A percentile compares a stretch with the other conserved stretches of the same genome.
Evolutionary conservation across 1,139 yeast species (phyloP).

Genomic region (Arxiozyma bovina): DNA sequence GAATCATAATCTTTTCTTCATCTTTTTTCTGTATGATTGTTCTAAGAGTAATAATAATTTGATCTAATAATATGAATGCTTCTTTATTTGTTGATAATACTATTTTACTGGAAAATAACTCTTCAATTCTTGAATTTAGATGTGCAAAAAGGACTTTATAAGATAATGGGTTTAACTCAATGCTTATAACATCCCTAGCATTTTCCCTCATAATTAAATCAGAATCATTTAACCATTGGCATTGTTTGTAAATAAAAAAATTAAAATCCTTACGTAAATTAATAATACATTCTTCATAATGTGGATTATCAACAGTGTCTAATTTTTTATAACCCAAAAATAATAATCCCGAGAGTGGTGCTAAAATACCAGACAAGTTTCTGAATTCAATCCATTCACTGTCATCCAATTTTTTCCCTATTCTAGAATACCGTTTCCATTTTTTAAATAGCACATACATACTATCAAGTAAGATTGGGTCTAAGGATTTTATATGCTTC

Average conservation of each 20-base stretch:
- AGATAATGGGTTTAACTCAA: slow-evolving; percentile 38
- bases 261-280: slow-evolving; percentile 42
- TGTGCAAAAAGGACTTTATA: slow-evolving; percentile 34
- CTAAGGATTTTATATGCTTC: slow-evolving; percentile 46
- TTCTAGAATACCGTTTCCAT: slow-evolving; percentile 37
- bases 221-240: slow-evolving; percentile 39
- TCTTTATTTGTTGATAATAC: slow-evolving; percentile 19
- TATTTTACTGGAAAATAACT: slow-evolving; percentile 25
- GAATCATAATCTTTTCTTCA: slow-evolving; percentile 31
- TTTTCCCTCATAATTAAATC: slow-evolving; percentile 47
- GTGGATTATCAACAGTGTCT: slow-evolving; percentile 14
- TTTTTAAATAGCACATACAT: slow-evolving; percentile 54
- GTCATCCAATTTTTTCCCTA: slow-evolving; percentile 19
- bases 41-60: slow-evolving; percentile 35
- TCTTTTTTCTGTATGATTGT: slow-evolving; percentile 37
- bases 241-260: slow-evolving; percentile 38
- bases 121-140: slow-evolving; percentile 17
- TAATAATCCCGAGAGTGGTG: slow-evolving; percentile 51
- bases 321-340: slow-evolving; percentile 31
- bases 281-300: slow-evolving; percentile 25
- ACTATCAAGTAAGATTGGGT: slow-evolving; percentile 50
- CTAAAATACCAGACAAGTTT: slow-evolving; percentile 54
- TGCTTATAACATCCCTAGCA: slow-evolving; percentile 40
- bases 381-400: slow-evolving; percentile 38
- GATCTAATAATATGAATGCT: slow-evolving; percentile 33